Percentiles rank a stretch among this genome's conserved stretches.
Conservation (phyloP, 306 rosid genomes). For the Lablab purpureus region DNA sequence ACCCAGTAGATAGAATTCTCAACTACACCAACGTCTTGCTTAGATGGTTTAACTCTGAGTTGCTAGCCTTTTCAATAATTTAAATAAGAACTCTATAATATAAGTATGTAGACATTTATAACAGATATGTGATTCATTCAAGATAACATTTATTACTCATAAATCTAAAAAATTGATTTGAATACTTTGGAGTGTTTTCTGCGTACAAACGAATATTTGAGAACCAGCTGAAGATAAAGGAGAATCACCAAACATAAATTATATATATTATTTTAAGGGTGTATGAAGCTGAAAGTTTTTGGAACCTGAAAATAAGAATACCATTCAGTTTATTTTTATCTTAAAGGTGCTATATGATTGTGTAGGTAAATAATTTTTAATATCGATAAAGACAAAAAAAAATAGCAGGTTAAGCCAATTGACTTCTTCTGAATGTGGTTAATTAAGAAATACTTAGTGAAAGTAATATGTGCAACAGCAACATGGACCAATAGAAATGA, state of each 20-base stretch:
- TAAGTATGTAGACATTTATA: no score
- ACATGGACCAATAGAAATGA: constrained; percentile 11
- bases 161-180: no score
- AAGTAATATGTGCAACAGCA: not conserved
- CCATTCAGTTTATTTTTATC: not conserved
- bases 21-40: constrained; percentile 24
- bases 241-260: no score
- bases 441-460: not conserved
- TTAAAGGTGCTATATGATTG: not conserved
- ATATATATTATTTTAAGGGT: not conserved
- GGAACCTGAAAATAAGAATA: not conserved
- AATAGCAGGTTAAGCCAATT: constrained; percentile 4
- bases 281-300: not conserved
- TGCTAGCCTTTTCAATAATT: no score
- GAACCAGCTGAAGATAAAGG: no score
- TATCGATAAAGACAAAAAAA: not conserved
- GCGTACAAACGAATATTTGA: no score
- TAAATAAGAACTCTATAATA: no score
- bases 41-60: constrained; percentile 1
- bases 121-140: no score
- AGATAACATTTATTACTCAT: no score
- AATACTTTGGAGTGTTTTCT: no score
- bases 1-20: constrained; percentile 51
- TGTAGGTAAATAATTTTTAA: not conserved
- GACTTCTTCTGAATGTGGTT: constrained; percentile 6